phyloP scores from a whole-genome alignment of 75 land plant genomes.

The Pinus albicaulis region DNA sequence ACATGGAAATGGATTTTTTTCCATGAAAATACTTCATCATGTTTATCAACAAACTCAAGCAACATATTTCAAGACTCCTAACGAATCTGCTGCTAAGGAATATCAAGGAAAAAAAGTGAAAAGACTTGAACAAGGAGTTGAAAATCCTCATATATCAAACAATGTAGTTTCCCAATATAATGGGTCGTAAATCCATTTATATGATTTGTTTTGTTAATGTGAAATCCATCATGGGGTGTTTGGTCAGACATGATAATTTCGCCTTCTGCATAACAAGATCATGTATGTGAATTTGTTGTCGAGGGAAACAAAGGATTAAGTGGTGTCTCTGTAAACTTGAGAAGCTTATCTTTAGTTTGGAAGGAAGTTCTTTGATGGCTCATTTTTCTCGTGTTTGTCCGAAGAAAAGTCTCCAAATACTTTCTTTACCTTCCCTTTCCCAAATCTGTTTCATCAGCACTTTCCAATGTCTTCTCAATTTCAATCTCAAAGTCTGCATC shows the following conservation, averaged over 20 bases:
- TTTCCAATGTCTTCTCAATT: constrained; percentile 64
- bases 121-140: constrained; percentile 87
- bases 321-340: constrained; percentile 51
- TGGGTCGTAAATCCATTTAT: constrained; percentile 60
- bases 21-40: constrained; percentile 34
- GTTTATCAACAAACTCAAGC: constrained; percentile 19
- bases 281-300: constrained; percentile 22
- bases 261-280: constrained; percentile 14
- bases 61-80: constrained; percentile 55
- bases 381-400: constrained; percentile 74
- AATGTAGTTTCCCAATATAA: constrained; percentile 84
- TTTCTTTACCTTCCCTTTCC: constrained; percentile 18
- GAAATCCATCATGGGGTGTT: not conserved
- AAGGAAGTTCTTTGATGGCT: constrained; percentile 39
- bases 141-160: constrained; percentile 88
- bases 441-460: constrained; percentile 67
- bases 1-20: too few species aligned
- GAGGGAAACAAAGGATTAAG: constrained; percentile 74
- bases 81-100: constrained; percentile 67
- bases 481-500: too few species aligned
- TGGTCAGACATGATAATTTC: constrained; percentile 5
- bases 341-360: constrained; percentile 30
- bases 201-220: constrained; percentile 9
- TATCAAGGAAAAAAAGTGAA: constrained; percentile 73
- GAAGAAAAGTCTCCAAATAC: constrained; percentile 13